Conservation (phyloP, 352 stramenopile genomes). For the Pythium vanterpoolii region DNA sequence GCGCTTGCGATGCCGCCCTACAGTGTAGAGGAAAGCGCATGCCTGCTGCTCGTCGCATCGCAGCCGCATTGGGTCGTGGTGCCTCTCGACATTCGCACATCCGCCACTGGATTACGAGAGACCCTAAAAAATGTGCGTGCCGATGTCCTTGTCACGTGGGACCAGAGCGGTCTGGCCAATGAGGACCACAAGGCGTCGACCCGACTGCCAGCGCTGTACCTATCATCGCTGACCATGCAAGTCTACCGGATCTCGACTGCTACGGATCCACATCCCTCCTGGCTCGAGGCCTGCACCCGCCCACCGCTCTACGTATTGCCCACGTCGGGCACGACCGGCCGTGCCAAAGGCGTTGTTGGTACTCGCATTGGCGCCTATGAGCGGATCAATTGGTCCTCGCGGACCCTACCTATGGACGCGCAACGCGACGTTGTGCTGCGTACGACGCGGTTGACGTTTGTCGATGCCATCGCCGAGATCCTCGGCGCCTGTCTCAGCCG, state of each 20-base stretch:
- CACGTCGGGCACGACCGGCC: slow-evolving; percentile 53
- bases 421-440: slow-evolving; percentile 34
- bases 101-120: slow-evolving; percentile 27
- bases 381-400: slow-evolving; percentile 52
- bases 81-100: slow-evolving; percentile 34
- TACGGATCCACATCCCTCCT: not conserved
- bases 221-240: not conserved
- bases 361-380: slow-evolving; percentile 36
- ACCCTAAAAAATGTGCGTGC: slow-evolving; percentile 25
- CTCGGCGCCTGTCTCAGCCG: slow-evolving; percentile 37
- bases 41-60: slow-evolving; percentile 33
- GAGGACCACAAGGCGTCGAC: not conserved
- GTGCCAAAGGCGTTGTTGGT: slow-evolving; percentile 44
- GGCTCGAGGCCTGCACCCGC: not conserved
- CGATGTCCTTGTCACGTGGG: slow-evolving; percentile 33
- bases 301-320: slow-evolving; percentile 53
- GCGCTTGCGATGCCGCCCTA: slow-evolving; percentile 41
- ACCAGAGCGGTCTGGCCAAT: not conserved
- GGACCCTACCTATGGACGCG: slow-evolving; percentile 30
- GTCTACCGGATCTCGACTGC: not conserved
- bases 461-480: slow-evolving; percentile 55
- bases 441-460: slow-evolving; percentile 34
- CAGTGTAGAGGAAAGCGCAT: slow-evolving; percentile 44
- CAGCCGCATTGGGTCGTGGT: slow-evolving; percentile 40
- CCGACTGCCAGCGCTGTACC: not conserved